Evolutionary conservation across 805 yeast genomes (phyloP).

Genomic region (Candida rishiriensis): DNA sequence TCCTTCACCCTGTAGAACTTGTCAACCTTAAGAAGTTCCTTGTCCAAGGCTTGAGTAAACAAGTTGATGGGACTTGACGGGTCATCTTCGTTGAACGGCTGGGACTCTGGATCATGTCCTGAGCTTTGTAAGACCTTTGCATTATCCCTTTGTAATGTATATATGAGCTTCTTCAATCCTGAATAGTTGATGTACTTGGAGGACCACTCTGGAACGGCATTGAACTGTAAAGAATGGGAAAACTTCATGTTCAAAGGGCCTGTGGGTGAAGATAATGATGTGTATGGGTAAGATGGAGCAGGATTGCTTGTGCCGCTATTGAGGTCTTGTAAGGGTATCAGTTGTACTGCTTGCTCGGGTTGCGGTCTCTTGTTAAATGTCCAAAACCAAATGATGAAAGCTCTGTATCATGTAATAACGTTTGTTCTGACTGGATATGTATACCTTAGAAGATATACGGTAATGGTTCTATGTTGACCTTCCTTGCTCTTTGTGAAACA

Average conservation of each 20-base stretch:
- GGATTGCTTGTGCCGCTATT: slow-evolving; percentile 1
- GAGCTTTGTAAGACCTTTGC: slow-evolving; percentile 24
- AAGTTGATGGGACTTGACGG: slow-evolving; percentile 45
- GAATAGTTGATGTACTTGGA: slow-evolving; percentile 88
- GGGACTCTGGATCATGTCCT: slow-evolving; percentile 20
- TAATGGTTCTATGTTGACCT: no score
- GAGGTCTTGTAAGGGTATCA: slow-evolving; percentile 19
- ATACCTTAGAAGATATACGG: no score
- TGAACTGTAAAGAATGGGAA: slow-evolving; percentile 72
- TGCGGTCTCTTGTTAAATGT: background rate
- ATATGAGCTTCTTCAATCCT: slow-evolving; percentile 77
- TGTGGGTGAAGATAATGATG: background rate
- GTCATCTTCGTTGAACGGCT: slow-evolving; percentile 29
- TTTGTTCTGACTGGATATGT: no score
- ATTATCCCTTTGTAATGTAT: slow-evolving; percentile 69
- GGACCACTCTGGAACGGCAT: slow-evolving; percentile 97
- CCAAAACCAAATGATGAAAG: slow-evolving; percentile 2
- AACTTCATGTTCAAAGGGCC: slow-evolving; percentile 63
- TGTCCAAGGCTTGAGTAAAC: slow-evolving; percentile 71
- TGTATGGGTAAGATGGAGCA: background rate
- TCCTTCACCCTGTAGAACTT: slow-evolving; percentile 69
- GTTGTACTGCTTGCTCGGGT: slow-evolving; percentile 3
- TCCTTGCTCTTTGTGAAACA: no score
- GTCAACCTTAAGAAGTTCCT: slow-evolving; percentile 73
- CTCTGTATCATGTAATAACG: no score